Conservation (phyloP, 75 land plant species). For the Selaginella tamariscina region DNA sequence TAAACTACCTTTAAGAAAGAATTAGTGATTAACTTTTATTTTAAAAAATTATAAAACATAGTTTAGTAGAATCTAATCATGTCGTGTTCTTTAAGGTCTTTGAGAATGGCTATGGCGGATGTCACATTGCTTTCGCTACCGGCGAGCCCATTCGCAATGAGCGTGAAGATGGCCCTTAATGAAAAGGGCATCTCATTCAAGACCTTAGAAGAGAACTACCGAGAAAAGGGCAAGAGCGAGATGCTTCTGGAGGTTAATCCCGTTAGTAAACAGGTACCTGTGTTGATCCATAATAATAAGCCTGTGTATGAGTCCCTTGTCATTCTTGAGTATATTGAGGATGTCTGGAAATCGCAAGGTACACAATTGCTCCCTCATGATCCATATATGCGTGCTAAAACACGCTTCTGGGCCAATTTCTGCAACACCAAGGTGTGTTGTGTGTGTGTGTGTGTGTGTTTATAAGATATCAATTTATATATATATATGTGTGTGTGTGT, state of each 20-base stretch:
- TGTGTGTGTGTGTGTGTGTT: background rate
- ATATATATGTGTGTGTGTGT: too few species aligned
- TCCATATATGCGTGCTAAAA: background rate
- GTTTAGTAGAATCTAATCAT: too few species aligned
- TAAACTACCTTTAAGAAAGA: too few species aligned
- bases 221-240: background rate
- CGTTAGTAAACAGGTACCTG: conserved; percentile 6
- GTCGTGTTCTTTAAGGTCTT: too few species aligned
- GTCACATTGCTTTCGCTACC: background rate
- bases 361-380: background rate
- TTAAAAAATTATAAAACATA: too few species aligned
- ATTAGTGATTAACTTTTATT: too few species aligned
- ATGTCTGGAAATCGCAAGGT: background rate
- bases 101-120: background rate
- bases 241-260: background rate
- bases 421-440: background rate
- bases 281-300: background rate
- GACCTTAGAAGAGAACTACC: background rate
- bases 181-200: background rate
- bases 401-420: conserved; percentile 8
- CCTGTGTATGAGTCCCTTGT: conserved; percentile 1
- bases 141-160: background rate
- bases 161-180: background rate
- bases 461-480: too few species aligned
- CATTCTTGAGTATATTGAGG: conserved; percentile 10